phyloP scores from a whole-genome alignment of 1,284 basidiomycete genomes.

The Coniophora puteana region DNA sequence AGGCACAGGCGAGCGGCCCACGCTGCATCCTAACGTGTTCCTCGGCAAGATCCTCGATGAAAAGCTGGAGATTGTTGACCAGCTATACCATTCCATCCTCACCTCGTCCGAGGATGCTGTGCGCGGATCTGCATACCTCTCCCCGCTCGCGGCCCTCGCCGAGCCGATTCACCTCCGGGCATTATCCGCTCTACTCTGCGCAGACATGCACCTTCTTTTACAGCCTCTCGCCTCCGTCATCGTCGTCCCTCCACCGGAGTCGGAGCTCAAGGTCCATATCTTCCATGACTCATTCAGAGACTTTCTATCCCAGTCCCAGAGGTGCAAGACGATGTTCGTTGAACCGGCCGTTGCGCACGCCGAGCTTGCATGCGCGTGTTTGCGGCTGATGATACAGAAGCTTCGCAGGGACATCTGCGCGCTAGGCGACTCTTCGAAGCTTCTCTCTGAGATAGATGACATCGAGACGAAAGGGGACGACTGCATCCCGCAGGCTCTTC shows the following conservation, averaged over 20 bases:
- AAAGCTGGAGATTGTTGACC: no score
- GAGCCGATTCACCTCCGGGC: no score
- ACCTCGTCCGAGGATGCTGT: no score
- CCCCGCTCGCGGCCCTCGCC: no score
- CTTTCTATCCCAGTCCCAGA: not conserved
- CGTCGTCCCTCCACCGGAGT: not conserved
- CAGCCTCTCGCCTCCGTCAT: no score
- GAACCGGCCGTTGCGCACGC: not conserved
- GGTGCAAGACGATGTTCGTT: slow-evolving; percentile 2
- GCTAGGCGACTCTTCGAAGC: slow-evolving; percentile 2
- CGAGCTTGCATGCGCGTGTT: not conserved
- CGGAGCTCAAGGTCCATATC: not conserved
- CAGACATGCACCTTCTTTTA: no score
- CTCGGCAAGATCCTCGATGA: no score
- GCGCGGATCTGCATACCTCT: no score
- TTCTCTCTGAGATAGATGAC: slow-evolving; percentile 2
- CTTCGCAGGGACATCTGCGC: slow-evolving; percentile 2
- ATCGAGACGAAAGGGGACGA: not conserved
- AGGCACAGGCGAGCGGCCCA: no score
- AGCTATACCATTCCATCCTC: no score
- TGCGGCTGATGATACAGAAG: slow-evolving; percentile 2
- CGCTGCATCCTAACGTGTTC: no score
- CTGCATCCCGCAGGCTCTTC: not conserved
- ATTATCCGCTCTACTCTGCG: no score
- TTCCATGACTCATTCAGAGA: slow-evolving; percentile 6